These are phyloP conservation scores for Rhizopus arrhizus DNA, from an alignment of 371 early-diverging fungal species.

Conservation along the genomic window DNA sequence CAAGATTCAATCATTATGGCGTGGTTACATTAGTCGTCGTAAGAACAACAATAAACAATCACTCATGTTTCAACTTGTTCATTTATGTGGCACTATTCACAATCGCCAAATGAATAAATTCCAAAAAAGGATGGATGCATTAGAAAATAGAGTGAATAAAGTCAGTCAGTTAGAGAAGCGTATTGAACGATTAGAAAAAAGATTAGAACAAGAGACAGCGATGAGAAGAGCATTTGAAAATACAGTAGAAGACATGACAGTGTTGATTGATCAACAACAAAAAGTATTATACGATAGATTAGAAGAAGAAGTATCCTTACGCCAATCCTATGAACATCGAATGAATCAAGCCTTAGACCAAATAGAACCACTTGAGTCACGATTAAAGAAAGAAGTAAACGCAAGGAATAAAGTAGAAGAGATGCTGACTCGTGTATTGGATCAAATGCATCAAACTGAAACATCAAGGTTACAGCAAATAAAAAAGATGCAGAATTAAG, in stretches of 20 bases:
- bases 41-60: constrained; percentile 1
- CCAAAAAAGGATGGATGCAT: background rate
- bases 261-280: constrained; percentile 40
- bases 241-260: constrained; percentile 43
- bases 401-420: constrained; percentile 27
- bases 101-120: constrained; percentile 11
- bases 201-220: constrained; percentile 30
- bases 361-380: constrained; percentile 21
- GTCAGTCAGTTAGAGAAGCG: constrained; percentile 21
- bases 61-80: constrained; percentile 10
- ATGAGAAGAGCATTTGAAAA: constrained; percentile 45
- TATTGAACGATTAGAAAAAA: constrained; percentile 24
- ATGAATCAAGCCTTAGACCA: constrained; percentile 22
- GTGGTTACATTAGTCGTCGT: constrained; percentile 28
- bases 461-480: constrained; percentile 17
- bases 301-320: constrained; percentile 30
- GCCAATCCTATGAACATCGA: constrained; percentile 28
- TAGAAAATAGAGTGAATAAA: constrained; percentile 5
- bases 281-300: constrained; percentile 30
- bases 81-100: constrained; percentile 23
- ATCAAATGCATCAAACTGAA: constrained; percentile 26
- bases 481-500: constrained; percentile 29
- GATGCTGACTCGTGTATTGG: constrained; percentile 25
- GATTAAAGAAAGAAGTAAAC: constrained; percentile 21
- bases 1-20: constrained; percentile 36